A percentile compares a stretch with the other conserved stretches of the same genome.
phyloP scores from a whole-genome alignment of 495 filamentous ascomycete species.

The Physcia stellaris region DNA sequence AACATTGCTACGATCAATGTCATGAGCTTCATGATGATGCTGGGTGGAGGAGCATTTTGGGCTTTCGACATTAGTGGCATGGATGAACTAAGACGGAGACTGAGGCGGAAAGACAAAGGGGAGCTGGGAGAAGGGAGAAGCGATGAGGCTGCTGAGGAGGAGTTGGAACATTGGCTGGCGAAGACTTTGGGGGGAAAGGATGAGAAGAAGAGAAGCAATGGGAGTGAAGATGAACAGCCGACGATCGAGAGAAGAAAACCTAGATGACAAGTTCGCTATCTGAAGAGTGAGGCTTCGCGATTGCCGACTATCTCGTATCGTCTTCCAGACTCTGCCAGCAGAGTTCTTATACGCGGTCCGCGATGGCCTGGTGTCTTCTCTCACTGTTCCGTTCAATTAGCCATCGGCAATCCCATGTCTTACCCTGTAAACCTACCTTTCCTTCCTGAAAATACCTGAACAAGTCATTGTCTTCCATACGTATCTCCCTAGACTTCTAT shows the following conservation, averaged over 20 bases:
- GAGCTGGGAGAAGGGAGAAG: conserved; percentile 28
- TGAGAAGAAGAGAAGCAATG: conserved; percentile 12
- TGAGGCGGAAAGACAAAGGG: conserved; percentile 34
- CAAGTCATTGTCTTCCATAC: no score
- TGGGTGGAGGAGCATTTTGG: conserved; percentile 51
- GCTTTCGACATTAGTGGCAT: conserved; percentile 57
- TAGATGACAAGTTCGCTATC: no score
- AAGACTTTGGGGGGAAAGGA: conserved; percentile 44
- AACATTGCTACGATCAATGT: conserved; percentile 76
- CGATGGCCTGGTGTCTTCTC: no score
- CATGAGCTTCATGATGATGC: conserved; percentile 52
- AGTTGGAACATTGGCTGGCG: conserved; percentile 60
- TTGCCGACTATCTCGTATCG: no score
- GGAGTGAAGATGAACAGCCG: not conserved
- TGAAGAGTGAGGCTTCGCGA: not conserved
- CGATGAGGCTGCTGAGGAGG: conserved; percentile 46
- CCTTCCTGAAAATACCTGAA: no score
- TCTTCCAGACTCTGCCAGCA: no score
- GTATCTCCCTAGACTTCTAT: no score
- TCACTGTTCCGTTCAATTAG: no score
- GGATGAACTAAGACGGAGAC: conserved; percentile 48
- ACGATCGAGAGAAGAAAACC: conserved; percentile 3
- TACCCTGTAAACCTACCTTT: no score
- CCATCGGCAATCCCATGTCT: no score
- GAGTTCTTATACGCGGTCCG: no score